Evolutionary conservation across 1,284 basidiomycete species (phyloP), one percentile per base, ranked within the genome.

Genomic region (Ceratobasidium sp.): DNA sequence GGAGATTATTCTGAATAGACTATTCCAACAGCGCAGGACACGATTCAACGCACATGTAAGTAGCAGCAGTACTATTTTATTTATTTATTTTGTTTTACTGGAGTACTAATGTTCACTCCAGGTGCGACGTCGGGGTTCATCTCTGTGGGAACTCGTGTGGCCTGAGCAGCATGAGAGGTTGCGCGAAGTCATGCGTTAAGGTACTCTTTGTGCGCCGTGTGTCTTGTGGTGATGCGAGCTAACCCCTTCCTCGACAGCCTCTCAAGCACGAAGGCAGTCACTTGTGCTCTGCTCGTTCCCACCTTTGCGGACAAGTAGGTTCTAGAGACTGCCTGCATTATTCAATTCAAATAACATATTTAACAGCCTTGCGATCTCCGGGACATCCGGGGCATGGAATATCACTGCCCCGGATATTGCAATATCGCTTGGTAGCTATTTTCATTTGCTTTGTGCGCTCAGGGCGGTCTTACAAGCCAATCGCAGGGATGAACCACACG

Each of bases 291-390:
- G 88, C 90, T 10, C 82, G 83, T 0, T 80, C 86, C 1, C 90
- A 91, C 79, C 86, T 85, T 33, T 91, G 90, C 75, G 89, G 89
- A 35, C 83, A 87, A 84, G 90, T 88, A 74, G 68, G 83, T 33
- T 65, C 12, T 23, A 16, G 20, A 52, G 69, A 33, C 50, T 54
- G 48, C 52, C 52, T 4, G 18, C 41, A 44, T 76, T n/a, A 76
- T 35, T 59, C 14, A 27, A 1, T 14, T 59, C 10, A 33, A 16
- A 30, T 16, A 23, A 30, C 20, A 8, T 35, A 12, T 20, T 66
- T n/a, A 77, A 8, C 77, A 91, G 90, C 84, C 86, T 1, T 91
- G 90, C 68, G 84, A 82, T 77, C 81, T 90, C 4, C 82, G 81
- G 5, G 79, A 84, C 12, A 71, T 81, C 80, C 20, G 46, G 10